These are phyloP conservation scores for Chlorella sp. DNA, from an alignment of 139 green algal species.

Conservation along the genomic window DNA sequence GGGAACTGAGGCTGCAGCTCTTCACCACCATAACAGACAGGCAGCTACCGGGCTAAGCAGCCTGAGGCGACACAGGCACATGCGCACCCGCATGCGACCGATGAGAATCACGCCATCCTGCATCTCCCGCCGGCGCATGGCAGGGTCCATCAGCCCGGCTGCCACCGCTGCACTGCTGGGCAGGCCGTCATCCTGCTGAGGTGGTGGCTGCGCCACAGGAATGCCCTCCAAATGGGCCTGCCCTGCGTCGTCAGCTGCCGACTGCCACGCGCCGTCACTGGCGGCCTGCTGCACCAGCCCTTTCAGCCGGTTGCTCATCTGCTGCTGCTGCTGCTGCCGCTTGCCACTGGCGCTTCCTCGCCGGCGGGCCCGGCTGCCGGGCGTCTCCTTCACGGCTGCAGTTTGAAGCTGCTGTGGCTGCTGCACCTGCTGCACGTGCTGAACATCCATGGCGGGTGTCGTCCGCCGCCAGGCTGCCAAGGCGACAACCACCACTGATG, in stretches of 20 bases:
- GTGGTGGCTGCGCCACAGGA: not conserved
- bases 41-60: no score
- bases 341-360: conserved; percentile 20
- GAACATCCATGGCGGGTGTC: not conserved
- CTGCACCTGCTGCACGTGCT: conserved; percentile 17
- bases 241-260: not conserved
- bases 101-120: conserved; percentile 21
- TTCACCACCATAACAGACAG: no score
- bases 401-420: not conserved
- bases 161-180: not conserved
- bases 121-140: not conserved
- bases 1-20: no score
- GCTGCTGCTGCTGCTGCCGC: conserved; percentile 13
- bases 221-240: no score
- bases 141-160: not conserved
- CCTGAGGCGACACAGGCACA: not conserved
- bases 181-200: not conserved
- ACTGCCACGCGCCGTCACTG: not conserved
- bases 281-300: not conserved
- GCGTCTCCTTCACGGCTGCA: not conserved
- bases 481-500: not conserved
- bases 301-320: conserved; percentile 19
- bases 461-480: not conserved
- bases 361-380: not conserved
- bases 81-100: conserved; percentile 39